Base-by-base conservation (phyloP, 2,329 filamentous ascomycete species). In the Colletotrichum sidae region DNA sequence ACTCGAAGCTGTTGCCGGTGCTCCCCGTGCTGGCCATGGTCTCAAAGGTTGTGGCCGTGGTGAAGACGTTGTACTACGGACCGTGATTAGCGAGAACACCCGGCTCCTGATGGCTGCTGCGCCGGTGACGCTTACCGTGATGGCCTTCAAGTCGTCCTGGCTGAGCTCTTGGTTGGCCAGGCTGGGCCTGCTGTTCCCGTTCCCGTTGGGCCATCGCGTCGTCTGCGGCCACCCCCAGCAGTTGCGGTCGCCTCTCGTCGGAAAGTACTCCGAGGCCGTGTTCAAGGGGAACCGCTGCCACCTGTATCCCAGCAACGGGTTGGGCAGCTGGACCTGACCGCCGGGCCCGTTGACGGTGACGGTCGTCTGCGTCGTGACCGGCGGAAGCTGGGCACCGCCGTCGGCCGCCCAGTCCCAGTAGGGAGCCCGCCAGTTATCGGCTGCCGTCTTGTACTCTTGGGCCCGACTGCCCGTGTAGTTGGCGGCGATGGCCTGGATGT, bases 371-470 rank as follows among this genome's bases (percentile, higher is more conserved):
- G 73, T 72, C 3, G 75, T 78, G n/a, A 78, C 77, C 0, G 70
- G 67, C 4, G 85, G 84, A 4, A 87, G 75, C n/a, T 68, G 65
- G 4, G 77, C 67, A 38, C 54, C 54, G 15, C 54, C 54, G 35
- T 80, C 71, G 3, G 69, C 63, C 4, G 79, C 83, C 84, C 84
- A 87, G 72, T 87, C 84, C 85, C 84, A 87, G 74, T 78, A 86
- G 2, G 84, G 84, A 12, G 80, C 71, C 35, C 84, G 79, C 39
- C 86, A 77, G 0, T 70, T 74, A 50, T 82, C 74, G 4, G 83
- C 84, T 2, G 84, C 84, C 2, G 75, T 69, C 37, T 72, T 69
- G 68, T 86, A 86, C 39, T 65, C 68, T 60, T 46, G 69, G 63
- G 68, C 76, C 68, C 69, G 77, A 65, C 38, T 70, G 64, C 60